Conservation (phyloP, 352 stramenopile species). For the Phytopythium ostracodes region DNA sequence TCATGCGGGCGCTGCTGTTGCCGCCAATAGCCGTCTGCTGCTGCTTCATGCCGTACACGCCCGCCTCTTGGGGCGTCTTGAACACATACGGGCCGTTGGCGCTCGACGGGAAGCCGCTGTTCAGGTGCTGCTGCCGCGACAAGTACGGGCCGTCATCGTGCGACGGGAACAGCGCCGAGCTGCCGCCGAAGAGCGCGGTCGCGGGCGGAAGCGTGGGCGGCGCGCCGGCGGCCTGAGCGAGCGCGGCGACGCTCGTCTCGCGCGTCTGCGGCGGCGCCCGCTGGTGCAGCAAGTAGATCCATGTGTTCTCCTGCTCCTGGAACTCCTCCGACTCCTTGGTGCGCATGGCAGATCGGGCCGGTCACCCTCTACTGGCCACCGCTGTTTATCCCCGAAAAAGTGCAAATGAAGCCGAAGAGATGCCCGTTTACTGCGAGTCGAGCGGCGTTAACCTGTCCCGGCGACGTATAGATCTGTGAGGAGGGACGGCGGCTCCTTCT, state of each 20-base stretch:
- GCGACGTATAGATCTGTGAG: not conserved
- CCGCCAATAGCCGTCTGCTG: conserved; percentile 8
- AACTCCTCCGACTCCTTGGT: conserved; percentile 46
- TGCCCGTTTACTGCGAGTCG: no score
- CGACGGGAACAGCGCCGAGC: conserved; percentile 2
- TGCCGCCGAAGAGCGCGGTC: not conserved
- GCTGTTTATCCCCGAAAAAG: not conserved
- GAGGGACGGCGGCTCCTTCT: not conserved
- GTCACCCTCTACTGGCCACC: not conserved
- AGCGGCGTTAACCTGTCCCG: not conserved
- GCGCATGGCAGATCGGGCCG: conserved; percentile 16
- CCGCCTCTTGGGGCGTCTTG: conserved; percentile 5
- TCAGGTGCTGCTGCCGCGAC: not conserved
- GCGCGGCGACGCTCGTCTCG: conserved; percentile 9
- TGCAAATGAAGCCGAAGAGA: not conserved
- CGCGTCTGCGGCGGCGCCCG: conserved; percentile 34
- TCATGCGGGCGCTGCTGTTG: conserved; percentile 10
- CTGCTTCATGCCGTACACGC: conserved; percentile 6
- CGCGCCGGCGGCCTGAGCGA: conserved; percentile 12
- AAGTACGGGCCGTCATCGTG: not conserved
- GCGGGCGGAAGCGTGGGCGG: conserved; percentile 6
- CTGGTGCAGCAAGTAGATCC: conserved; percentile 55
- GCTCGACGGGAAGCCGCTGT: conserved; percentile 7
- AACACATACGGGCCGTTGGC: conserved; percentile 11
- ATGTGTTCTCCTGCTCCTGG: conserved; percentile 45